Evolutionary conservation across 192 early-diverging fungal genomes (phyloP).

Genomic region (Backusella mclennaniae): DNA sequence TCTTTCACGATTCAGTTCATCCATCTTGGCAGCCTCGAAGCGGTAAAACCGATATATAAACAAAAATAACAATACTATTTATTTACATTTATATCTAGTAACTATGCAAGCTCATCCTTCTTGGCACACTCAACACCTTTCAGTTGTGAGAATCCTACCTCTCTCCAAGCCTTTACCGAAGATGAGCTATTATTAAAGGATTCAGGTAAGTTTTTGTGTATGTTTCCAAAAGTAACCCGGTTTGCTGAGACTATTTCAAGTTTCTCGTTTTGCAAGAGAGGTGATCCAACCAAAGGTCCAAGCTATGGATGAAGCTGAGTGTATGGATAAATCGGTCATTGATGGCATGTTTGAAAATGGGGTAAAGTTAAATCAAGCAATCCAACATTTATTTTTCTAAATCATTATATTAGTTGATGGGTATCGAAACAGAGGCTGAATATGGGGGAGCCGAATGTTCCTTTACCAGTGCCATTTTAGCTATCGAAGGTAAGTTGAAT

Average conservation of each 20-base stretch:
- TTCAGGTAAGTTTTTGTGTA: slow-evolving; percentile 47
- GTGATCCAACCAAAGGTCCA: slow-evolving; percentile 74
- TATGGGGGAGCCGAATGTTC: slow-evolving; percentile 80
- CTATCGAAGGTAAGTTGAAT: slow-evolving; percentile 64
- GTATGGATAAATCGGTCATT: slow-evolving; percentile 74
- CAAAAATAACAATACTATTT: too few relatives aligned
- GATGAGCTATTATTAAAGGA: slow-evolving; percentile 86
- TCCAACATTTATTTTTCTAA: neutral
- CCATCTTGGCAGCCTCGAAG: neutral
- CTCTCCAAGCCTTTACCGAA: slow-evolving; percentile 81
- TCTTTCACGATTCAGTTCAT: neutral
- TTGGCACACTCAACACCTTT: slow-evolving; percentile 10
- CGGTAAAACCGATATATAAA: neutral
- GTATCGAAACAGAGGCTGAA: slow-evolving; percentile 81
- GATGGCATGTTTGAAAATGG: slow-evolving; percentile 84
- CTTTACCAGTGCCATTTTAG: slow-evolving; percentile 77
- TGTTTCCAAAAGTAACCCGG: too few relatives aligned
- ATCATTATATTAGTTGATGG: neutral
- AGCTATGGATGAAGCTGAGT: slow-evolving; percentile 90
- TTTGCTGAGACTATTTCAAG: slow-evolving; percentile 34
- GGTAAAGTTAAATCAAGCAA: slow-evolving; percentile 39
- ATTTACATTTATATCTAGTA: neutral
- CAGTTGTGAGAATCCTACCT: slow-evolving; percentile 39
- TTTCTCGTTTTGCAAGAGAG: slow-evolving; percentile 79
- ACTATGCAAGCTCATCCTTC: neutral